Conservation (phyloP, 2,329 filamentous ascomycete genomes). For the Atkinsonella hypoxylon region DNA sequence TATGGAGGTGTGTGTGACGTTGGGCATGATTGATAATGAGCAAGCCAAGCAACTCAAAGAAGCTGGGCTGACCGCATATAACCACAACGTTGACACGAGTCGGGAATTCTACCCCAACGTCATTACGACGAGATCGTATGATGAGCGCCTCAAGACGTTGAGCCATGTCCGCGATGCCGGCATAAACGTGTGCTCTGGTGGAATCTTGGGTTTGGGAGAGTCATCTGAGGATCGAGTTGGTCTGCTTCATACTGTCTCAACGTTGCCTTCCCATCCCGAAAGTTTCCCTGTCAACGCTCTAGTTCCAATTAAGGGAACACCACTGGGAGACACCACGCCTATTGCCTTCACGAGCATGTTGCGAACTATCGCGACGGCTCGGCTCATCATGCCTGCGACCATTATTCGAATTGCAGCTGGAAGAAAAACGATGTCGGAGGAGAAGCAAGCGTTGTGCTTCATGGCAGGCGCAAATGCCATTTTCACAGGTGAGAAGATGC, state of each 20-base stretch:
- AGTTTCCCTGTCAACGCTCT: slow-evolving; percentile 86
- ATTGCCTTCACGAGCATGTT: slow-evolving; percentile 69
- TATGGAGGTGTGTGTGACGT: slow-evolving; percentile 88
- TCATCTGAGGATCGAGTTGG: slow-evolving; percentile 68
- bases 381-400: slow-evolving; percentile 71
- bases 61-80: slow-evolving; percentile 81
- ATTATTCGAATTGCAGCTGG: slow-evolving; percentile 83
- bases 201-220: slow-evolving; percentile 79
- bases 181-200: slow-evolving; percentile 81
- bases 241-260: slow-evolving; percentile 70
- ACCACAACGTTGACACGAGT: slow-evolving; percentile 87
- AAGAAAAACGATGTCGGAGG: slow-evolving; percentile 71
- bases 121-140: slow-evolving; percentile 77
- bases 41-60: slow-evolving; percentile 75
- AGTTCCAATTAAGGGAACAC: slow-evolving; percentile 83
- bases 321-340: slow-evolving; percentile 61
- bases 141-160: slow-evolving; percentile 73
- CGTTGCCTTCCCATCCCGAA: slow-evolving; percentile 71
- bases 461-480: slow-evolving; percentile 89
- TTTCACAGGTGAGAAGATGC: slow-evolving; percentile 91
- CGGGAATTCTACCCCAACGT: slow-evolving; percentile 79
- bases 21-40: slow-evolving; percentile 77
- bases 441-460: slow-evolving; percentile 83
- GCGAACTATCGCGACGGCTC: slow-evolving; percentile 71
- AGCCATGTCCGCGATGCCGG: slow-evolving; percentile 72